phyloP scores from a whole-genome alignment of 345 rosid genomes.

The Populus euphratica region DNA sequence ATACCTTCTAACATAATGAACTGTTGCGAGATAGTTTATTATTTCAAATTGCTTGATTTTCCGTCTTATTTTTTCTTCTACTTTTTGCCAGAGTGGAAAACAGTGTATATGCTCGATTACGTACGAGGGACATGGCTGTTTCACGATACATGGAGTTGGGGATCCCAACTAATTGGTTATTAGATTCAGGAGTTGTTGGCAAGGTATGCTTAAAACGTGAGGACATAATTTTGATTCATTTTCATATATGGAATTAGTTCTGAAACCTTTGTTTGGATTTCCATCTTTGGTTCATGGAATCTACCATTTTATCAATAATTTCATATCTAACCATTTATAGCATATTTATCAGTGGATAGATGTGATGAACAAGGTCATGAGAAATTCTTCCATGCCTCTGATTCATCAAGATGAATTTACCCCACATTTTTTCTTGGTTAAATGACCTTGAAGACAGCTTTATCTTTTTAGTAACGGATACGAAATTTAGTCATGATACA shows the following conservation, averaged over 20 bases:
- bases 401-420: neutral
- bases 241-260: neutral
- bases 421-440: neutral
- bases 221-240: neutral
- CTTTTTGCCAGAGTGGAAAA: slow-evolving; percentile 68
- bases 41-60: neutral
- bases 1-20: neutral
- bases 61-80: neutral
- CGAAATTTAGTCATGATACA: neutral
- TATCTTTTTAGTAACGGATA: neutral
- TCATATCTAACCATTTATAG: neutral
- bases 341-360: neutral
- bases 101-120: slow-evolving; percentile 82
- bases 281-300: neutral
- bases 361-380: neutral
- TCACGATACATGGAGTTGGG: slow-evolving; percentile 83
- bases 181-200: slow-evolving; percentile 87
- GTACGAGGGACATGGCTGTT: slow-evolving; percentile 94
- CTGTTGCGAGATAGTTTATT: neutral
- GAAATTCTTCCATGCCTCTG: neutral
- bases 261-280: neutral
- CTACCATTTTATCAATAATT: neutral
- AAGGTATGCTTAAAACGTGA: slow-evolving; percentile 48
- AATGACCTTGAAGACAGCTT: neutral
- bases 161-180: slow-evolving; percentile 80